A percentile compares a stretch with the other conserved stretches of the same genome.
phyloP scores from a whole-genome alignment of 2,329 filamentous ascomycete species.

The Paraphaeosphaeria minitans region DNA sequence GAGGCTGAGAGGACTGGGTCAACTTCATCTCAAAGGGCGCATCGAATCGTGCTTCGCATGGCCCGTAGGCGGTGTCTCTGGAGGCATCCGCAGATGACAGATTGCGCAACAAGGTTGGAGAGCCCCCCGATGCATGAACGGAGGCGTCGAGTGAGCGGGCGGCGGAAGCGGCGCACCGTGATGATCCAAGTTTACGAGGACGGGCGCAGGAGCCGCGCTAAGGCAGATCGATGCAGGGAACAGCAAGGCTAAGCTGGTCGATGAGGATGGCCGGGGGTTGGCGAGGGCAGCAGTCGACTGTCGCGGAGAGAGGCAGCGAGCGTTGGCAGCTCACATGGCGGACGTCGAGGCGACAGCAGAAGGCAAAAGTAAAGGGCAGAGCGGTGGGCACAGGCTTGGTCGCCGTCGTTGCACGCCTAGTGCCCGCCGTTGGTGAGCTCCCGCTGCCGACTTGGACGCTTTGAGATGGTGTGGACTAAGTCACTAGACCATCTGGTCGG shows the following conservation, averaged over 20 bases:
- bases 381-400: neutral
- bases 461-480: slow-evolving; percentile 12
- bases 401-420: neutral
- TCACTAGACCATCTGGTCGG: no score
- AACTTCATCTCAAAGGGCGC: neutral
- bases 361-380: neutral
- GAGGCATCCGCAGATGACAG: neutral
- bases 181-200: slow-evolving; percentile 9
- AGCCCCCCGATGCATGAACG: slow-evolving; percentile 3
- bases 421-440: slow-evolving; percentile 1
- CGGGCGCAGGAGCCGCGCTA: slow-evolving; percentile 13
- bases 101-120: slow-evolving; percentile 4
- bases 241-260: slow-evolving; percentile 11
- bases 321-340: neutral
- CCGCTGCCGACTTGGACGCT: slow-evolving; percentile 1
- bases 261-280: slow-evolving; percentile 13
- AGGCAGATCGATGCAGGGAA: slow-evolving; percentile 16
- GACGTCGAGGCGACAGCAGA: neutral
- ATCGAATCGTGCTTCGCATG: neutral
- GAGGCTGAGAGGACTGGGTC: neutral
- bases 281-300: neutral
- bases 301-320: neutral
- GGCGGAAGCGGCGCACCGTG: slow-evolving; percentile 11
- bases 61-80: neutral
- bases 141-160: slow-evolving; percentile 2